phyloP scores from a whole-genome alignment of 78 protist species.

The Bigelowiella natans region DNA sequence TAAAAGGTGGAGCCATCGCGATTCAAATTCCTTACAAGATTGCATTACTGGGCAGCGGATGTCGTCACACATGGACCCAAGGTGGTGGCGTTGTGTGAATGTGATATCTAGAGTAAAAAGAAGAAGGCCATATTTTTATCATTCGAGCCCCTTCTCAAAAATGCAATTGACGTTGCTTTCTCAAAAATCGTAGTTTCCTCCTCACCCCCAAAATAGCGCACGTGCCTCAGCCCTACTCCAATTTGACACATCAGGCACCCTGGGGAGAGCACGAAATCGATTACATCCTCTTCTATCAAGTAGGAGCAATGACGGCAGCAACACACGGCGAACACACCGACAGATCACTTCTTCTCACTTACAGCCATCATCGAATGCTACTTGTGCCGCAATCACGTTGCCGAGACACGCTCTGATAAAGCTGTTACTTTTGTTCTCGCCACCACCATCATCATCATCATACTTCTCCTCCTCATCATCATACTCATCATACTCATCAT shows the following conservation, averaged over 20 bases:
- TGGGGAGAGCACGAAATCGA: slow-evolving; percentile 73
- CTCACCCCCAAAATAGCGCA: too few species aligned
- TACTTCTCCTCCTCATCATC: too few species aligned
- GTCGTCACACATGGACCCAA: background rate
- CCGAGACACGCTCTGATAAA: too few species aligned
- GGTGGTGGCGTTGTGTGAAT: background rate
- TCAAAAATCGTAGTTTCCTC: too few species aligned
- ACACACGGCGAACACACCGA: background rate
- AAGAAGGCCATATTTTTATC: too few species aligned
- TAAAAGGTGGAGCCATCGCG: slow-evolving; percentile 9
- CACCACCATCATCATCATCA: too few species aligned
- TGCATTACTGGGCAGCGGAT: slow-evolving; percentile 50
- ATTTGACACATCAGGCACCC: background rate
- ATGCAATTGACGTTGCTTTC: too few species aligned
- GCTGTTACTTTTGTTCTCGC: too few species aligned
- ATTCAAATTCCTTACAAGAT: slow-evolving; percentile 45
- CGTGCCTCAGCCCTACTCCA: too few species aligned
- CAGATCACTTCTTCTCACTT: background rate
- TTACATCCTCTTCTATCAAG: slow-evolving; percentile 12
- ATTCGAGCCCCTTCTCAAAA: too few species aligned
- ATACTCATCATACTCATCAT: background rate
- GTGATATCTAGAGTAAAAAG: background rate
- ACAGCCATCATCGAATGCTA: background rate
- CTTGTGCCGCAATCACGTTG: too few species aligned
- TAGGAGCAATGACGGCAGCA: background rate